Percentiles rank a stretch among this genome's conserved stretches.
Conservation (phyloP, 139 green algal species). For the Coelastrella sp. region DNA sequence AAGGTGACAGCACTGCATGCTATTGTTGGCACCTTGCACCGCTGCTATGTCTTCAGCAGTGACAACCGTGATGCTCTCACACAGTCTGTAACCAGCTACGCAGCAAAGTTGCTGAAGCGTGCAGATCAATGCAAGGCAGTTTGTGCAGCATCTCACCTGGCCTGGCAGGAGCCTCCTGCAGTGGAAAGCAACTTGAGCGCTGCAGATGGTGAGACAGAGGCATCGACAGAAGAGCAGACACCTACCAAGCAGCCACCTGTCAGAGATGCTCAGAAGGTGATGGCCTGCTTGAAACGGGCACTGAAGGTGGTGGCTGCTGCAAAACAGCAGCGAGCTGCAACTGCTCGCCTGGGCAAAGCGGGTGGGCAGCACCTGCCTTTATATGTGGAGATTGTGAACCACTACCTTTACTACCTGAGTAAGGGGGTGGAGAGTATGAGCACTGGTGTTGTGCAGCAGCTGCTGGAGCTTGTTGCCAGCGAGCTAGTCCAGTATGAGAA, state of each 20-base stretch:
- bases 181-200: not conserved
- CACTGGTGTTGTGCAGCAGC: slow-evolving; percentile 62
- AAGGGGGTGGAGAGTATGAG: slow-evolving; percentile 63
- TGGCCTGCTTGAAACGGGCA: slow-evolving; percentile 83
- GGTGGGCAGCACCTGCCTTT: slow-evolving; percentile 53
- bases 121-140: slow-evolving; percentile 92
- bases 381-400: slow-evolving; percentile 66
- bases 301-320: slow-evolving; percentile 83
- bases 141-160: slow-evolving; percentile 83
- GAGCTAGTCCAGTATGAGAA: slow-evolving; percentile 61
- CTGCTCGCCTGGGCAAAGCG: not conserved
- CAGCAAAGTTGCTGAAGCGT: slow-evolving; percentile 87
- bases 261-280: slow-evolving; percentile 72
- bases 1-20: slow-evolving; percentile 79
- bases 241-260: slow-evolving; percentile 52
- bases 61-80: slow-evolving; percentile 87
- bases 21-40: slow-evolving; percentile 89
- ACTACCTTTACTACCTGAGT: slow-evolving; percentile 82
- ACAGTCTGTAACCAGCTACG: slow-evolving; percentile 84
- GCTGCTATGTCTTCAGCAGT: slow-evolving; percentile 76
- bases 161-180: slow-evolving; percentile 76
- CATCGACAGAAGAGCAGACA: not conserved
- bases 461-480: slow-evolving; percentile 76
- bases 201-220: not conserved
- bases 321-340: slow-evolving; percentile 56